A percentile compares a stretch with the other conserved stretches of the same genome.
Evolutionary conservation across 768 basidiomycete species (phyloP).

Genomic region (Boletales sp.): DNA sequence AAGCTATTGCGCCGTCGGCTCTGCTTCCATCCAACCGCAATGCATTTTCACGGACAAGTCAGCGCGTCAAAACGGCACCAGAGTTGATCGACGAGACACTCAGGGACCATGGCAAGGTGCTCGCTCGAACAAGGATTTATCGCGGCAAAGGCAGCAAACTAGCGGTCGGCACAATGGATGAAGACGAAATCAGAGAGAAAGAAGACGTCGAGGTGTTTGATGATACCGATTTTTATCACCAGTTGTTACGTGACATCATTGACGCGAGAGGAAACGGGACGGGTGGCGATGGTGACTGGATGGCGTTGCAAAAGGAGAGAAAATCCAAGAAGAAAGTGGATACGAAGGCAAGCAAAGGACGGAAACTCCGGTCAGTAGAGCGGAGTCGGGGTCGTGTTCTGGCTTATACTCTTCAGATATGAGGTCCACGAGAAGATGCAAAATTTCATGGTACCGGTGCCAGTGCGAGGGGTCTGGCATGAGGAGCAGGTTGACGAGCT

Average conservation of each 20-base stretch:
- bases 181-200: constrained; percentile 33
- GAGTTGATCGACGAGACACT: constrained; percentile 78
- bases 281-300: constrained; percentile 56
- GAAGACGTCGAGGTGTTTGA: constrained; percentile 62
- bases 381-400: background rate
- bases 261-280: constrained; percentile 53
- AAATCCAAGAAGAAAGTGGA: constrained; percentile 88
- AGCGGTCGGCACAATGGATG: constrained; percentile 29
- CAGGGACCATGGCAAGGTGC: constrained; percentile 50
- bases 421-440: constrained; percentile 95
- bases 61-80: constrained; percentile 59
- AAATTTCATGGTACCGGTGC: constrained; percentile 94
- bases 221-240: constrained; percentile 92
- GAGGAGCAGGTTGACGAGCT: constrained; percentile 96
- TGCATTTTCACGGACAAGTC: constrained; percentile 55
- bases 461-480: constrained; percentile 71
- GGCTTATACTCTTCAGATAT: constrained; percentile 51
- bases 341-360: constrained; percentile 92
- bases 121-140: constrained; percentile 60
- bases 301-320: constrained; percentile 59
- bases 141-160: constrained; percentile 48
- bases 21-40: constrained; percentile 69
- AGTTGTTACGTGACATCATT: constrained; percentile 87
- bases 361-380: constrained; percentile 72
- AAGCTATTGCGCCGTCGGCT: constrained; percentile 81